Evolutionary conservation across 129 eudicot species (phyloP).

Genomic region (Flaveria bidentis): DNA sequence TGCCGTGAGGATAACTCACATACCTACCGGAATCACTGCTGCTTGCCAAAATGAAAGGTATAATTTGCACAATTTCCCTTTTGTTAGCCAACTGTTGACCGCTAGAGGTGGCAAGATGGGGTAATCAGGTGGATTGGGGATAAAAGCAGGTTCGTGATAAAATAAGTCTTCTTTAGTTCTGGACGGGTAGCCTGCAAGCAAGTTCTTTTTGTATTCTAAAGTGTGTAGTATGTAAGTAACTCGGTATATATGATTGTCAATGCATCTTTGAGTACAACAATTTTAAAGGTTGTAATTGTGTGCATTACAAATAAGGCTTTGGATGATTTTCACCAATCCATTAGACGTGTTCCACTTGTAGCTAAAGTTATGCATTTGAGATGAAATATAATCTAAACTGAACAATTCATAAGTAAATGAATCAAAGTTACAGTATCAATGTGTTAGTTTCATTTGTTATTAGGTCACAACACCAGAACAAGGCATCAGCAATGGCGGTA

Average conservation of each 20-base stretch:
- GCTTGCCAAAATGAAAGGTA: constrained; percentile 90
- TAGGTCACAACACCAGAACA: constrained; percentile 93
- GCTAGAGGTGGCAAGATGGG: background rate
- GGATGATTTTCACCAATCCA: background rate
- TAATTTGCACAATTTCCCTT: background rate
- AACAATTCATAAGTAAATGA: background rate
- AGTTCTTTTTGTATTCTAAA: background rate
- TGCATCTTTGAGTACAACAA: background rate
- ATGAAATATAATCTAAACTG: background rate
- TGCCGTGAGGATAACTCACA: constrained; percentile 85
- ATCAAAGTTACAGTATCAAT: background rate
- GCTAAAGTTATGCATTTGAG: background rate
- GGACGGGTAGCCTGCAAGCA: background rate
- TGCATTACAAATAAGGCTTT: background rate
- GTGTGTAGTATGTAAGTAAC: background rate
- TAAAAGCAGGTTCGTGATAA: background rate
- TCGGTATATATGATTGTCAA: background rate
- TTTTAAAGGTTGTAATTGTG: background rate
- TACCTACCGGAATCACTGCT: constrained; percentile 77
- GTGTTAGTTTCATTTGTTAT: background rate
- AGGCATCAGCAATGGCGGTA: constrained; percentile 90
- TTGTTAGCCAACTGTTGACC: background rate
- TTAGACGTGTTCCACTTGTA: background rate
- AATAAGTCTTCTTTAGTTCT: background rate
- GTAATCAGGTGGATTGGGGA: background rate